Base-by-base conservation (phyloP, 441 rosid genomes). In the Flueggea neowawraea region DNA sequence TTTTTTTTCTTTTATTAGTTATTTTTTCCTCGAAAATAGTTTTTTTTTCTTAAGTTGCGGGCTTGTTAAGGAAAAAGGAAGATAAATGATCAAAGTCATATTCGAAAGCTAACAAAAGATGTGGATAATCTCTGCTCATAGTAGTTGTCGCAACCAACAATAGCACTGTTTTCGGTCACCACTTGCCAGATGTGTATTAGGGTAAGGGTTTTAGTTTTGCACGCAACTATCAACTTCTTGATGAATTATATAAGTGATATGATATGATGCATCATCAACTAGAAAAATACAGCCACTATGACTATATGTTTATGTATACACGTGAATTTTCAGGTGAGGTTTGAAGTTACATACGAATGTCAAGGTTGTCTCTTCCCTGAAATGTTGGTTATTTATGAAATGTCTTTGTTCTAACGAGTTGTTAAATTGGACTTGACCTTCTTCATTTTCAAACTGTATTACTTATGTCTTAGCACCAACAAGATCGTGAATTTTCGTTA, bases 211-310 rank as follows among this genome's bases (percentile, higher is more conserved):
- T 28, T 47, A 49, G 61, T 51, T 59, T 31, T 54, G 32, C 65
- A 75, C 68, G 65, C 73, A 67, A 75, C 60, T 17, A 3, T 10
- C 36, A 16, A 6, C 3, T 22, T 22, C 41, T 36, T 36, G 41
- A 36, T 1, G 41, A 36, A 36, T 36, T 36, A 5, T 5, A 36
- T 36, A 5, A 36, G 9, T 47, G n/a, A 47, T 47, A n/a, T n/a
- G n/a, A n/a, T n/a, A 4, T 4, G 12, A 47, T 47, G 50, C 9
- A 47, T 47, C 50, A 11, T 47, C n/a, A 47, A 14, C 50, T 10
- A 10, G 14, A 47, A 47, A n/a, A 47, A 47, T 4, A 47, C 12
- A 4, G 5, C 45, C 45, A 43, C 45, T 11, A 43, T n/a, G n/a
- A n/a, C n/a, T n/a, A n/a, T n/a, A n/a, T n/a, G n/a, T n/a, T n/a